Percentiles rank a stretch among this genome's conserved stretches.
Conservation (phyloP, 1,284 basidiomycete genomes). For the Tilletia horrida region DNA sequence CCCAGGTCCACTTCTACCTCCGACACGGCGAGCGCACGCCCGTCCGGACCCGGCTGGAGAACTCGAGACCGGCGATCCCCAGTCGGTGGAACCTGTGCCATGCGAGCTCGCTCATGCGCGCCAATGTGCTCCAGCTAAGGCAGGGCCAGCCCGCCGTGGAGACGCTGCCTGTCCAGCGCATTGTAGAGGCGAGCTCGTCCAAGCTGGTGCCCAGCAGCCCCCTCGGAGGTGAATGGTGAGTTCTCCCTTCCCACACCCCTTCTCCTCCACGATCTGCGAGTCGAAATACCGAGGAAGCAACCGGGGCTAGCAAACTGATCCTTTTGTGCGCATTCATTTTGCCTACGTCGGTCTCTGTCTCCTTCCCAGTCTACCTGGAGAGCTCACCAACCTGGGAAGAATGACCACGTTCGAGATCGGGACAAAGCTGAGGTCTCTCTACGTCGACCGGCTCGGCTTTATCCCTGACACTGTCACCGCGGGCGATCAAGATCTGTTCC, state of each 20-base stretch:
- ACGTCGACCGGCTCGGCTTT: constrained; percentile 65
- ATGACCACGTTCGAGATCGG: constrained; percentile 70
- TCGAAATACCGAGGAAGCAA: too few species aligned
- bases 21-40: constrained; percentile 52
- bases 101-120: constrained; percentile 17
- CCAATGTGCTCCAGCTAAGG: constrained; percentile 14
- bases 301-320: too few species aligned
- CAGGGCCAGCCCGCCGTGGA: constrained; percentile 3
- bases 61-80: constrained; percentile 39
- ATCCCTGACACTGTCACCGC: constrained; percentile 33
- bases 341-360: too few species aligned
- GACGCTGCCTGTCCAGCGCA: constrained; percentile 25
- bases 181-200: constrained; percentile 35
- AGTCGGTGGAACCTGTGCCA: constrained; percentile 50
- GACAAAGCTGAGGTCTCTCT: constrained; percentile 64
- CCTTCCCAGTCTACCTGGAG: constrained; percentile 65
- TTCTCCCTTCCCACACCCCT: background rate
- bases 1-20: constrained; percentile 48
- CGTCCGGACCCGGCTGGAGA: constrained; percentile 43
- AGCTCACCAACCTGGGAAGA: constrained; percentile 73
- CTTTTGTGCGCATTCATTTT: too few species aligned
- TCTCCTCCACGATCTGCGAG: constrained; percentile 60
- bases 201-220: constrained; percentile 23
- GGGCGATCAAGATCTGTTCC: constrained; percentile 29
- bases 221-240: constrained; percentile 43